These are phyloP conservation scores for Ceratocystis eucalypticola DNA, from an alignment of 2,329 filamentous ascomycete species.

Conservation along the genomic window DNA sequence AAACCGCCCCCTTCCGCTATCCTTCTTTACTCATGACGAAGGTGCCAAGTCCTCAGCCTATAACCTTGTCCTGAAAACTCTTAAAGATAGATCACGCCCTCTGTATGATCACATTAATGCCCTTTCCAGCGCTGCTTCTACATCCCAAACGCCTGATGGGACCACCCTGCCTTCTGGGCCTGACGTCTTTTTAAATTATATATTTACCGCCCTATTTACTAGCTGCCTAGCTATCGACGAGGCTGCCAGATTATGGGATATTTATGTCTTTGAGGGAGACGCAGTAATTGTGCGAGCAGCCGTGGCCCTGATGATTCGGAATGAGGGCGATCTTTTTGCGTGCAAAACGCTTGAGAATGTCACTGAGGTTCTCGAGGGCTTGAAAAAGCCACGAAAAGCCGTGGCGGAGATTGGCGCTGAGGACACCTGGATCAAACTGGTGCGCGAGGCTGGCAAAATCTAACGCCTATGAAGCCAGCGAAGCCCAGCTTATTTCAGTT, in stretches of 20 bases:
- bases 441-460: conserved; percentile 30
- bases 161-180: conserved; percentile 23
- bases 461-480: conserved; percentile 18
- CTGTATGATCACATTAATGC: conserved; percentile 49
- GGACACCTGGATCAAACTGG: conserved; percentile 33
- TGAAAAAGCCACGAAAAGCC: conserved; percentile 25
- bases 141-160: not conserved
- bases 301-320: conserved; percentile 48
- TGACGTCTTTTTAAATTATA: conserved; percentile 41
- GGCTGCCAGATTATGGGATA: conserved; percentile 62
- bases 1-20: conserved; percentile 60
- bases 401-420: conserved; percentile 35
- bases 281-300: conserved; percentile 55
- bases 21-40: conserved; percentile 58
- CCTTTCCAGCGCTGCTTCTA: conserved; percentile 5
- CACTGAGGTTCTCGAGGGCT: conserved; percentile 28
- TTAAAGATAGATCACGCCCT: conserved; percentile 48
- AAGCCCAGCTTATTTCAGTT: not conserved
- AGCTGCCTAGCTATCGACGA: conserved; percentile 51
- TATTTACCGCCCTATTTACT: conserved; percentile 55
- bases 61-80: conserved; percentile 52
- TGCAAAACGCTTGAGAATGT: conserved; percentile 35
- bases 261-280: conserved; percentile 73
- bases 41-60: conserved; percentile 57
- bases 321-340: conserved; percentile 39